Base-by-base conservation (phyloP, 1,139 yeast genomes). In the Schizosaccharomyces versatilis region DNA sequence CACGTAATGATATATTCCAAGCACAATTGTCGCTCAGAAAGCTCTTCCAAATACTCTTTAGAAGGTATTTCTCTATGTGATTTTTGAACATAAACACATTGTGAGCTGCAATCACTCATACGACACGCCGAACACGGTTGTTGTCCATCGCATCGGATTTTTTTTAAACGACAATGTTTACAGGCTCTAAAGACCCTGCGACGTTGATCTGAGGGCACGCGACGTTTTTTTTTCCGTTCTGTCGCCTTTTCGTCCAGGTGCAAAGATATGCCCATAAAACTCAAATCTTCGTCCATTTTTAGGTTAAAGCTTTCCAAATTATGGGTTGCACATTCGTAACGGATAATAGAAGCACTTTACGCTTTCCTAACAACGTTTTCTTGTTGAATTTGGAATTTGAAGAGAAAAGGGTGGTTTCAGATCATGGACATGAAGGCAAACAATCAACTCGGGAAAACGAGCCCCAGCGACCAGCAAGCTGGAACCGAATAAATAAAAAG, bases 161-260 rank as follows among this genome's bases (percentile, higher is more conserved):
- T 44, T 17, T 44, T 44, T n/a, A 19, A 15, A n/a, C 49, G 19
- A n/a, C 49, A 44, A 44, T 44, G 49, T 32, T 44, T 44, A 44
- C 49, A 44, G 7, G 49, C 49, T 17, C 49, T 32, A 44, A 44
- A 44, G 38, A 44, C 49, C 8, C 49, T 19, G 19, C 49, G 19
- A 19, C 49, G 49, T 32, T 44, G 49, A n/a, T 44, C 49, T 10
- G 49, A 36, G 8, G 49, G 49, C 10, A 44, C 49, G 38, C 49
- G 49, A n/a, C 49, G 36, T 32, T 44, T 44, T n/a, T 44, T 44
- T 2, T 44, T 44, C 32, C 32, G 19, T 14, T 44, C 49, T 10
- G 32, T 9, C 14, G 36, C 49, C 38, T 44, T 44, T 14, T 19
- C 49, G 9, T 44, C 49, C 8, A 36, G 14, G 38, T 24, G 32